Base-by-base conservation (phyloP, 139 green algal species). In the Trebouxia sp. region DNA sequence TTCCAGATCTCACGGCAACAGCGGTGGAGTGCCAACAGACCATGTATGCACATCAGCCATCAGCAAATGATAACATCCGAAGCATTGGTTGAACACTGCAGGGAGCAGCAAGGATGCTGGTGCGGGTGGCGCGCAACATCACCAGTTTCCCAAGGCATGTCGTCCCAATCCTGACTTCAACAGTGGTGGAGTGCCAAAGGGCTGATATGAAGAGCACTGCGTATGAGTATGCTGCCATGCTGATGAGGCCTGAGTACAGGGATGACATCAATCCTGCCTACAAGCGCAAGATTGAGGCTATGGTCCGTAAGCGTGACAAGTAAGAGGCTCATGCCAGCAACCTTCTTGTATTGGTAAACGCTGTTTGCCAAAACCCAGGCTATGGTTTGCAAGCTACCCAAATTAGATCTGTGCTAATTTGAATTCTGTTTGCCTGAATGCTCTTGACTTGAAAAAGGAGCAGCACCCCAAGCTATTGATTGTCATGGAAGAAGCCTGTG, bases 141-240 rank as follows among this genome's bases (percentile, higher is more conserved):
- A 77, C 48, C 39, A 53, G 85, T 48, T 94, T 94, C 81, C 92
- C 92, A 45, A 81, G 85, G 70, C 93, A 97, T 82, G 83, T 93
- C 10, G 93, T 96, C 78, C 91, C 93, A 51, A 97, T 97, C 86
- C 87, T 97, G 39, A 97, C 93, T 4, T 94, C 89, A 43, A 94
- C 92, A 14, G 91, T 96, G 56, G 93, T 97, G 75, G 91, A 95
- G 89, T 97, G 93, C 86, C 89, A 94, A 79, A 85, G 90, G 8
- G 91, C 93, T 15, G 90, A 85, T 3, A 78, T 96, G 38, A 94
- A 94, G 80, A 86, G 85, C 48, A 90, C 89, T 0, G 91, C 93
- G 22, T 94, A 92, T 75, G 88, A 94, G 80, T 94, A 94, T 83
- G 92, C 92, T 6, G 84, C 82, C 45, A 88, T 90, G 85, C 87